A percentile compares a stretch with the other conserved stretches of the same genome.
These are phyloP conservation scores for Fagopyrum homotropicum DNA, from an alignment of 148 eudicot species.

Conservation along the genomic window DNA sequence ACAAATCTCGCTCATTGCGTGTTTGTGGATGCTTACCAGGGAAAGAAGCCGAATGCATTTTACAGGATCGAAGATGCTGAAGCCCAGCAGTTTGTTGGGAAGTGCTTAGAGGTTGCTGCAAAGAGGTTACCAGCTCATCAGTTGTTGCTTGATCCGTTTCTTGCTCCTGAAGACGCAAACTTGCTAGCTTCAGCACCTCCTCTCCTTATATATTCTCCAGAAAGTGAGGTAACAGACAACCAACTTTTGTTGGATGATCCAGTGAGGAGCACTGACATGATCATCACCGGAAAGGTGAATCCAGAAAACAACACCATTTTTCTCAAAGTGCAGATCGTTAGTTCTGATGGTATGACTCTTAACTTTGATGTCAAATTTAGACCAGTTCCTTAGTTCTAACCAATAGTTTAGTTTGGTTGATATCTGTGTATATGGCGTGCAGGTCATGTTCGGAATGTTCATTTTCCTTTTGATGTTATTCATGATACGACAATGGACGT, in stretches of 20 bases:
- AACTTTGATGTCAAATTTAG: too few species aligned
- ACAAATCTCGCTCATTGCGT: constrained; percentile 30
- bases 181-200: constrained; percentile 17
- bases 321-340: constrained; percentile 63
- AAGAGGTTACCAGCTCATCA: constrained; percentile 59
- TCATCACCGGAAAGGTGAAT: constrained; percentile 65
- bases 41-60: constrained; percentile 72
- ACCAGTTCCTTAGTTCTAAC: too few species aligned
- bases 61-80: constrained; percentile 45
- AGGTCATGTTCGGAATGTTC: constrained; percentile 55
- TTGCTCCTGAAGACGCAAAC: constrained; percentile 32
- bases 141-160: constrained; percentile 65
- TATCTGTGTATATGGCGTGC: not conserved
- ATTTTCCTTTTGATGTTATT: constrained; percentile 54
- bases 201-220: constrained; percentile 18
- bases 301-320: constrained; percentile 55
- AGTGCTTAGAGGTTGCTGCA: constrained; percentile 60
- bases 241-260: constrained; percentile 25
- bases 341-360: constrained; percentile 37
- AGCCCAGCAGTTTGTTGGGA: constrained; percentile 57
- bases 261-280: constrained; percentile 49
- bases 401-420: too few species aligned
- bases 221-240: constrained; percentile 15
- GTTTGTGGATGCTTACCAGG: constrained; percentile 26
- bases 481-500: constrained; percentile 65